Percentiles rank a stretch among this genome's conserved stretches.
Conservation (phyloP, 768 basidiomycete species). For the Mycena crocata region DNA sequence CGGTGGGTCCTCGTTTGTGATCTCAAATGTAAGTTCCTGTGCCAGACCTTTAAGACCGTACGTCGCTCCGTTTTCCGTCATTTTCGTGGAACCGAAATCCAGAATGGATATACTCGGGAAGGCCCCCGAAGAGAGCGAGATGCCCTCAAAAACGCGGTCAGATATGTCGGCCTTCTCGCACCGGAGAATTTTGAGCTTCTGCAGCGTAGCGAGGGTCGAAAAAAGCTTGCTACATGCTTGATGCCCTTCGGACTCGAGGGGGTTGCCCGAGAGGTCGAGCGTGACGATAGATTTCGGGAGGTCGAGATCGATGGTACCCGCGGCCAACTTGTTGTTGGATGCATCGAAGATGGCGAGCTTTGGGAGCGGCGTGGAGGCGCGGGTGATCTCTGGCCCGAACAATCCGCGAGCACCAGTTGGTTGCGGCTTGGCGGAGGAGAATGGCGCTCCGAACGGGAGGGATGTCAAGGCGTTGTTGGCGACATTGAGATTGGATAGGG, state of each 20-base stretch:
- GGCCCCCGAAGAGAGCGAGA: slow-evolving; percentile 38
- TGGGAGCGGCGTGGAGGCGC: slow-evolving; percentile 75
- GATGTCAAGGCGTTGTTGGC: slow-evolving; percentile 75
- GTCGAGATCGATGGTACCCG: slow-evolving; percentile 62
- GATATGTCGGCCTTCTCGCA: slow-evolving; percentile 68
- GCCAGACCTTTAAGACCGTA: slow-evolving; percentile 58
- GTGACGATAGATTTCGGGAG: slow-evolving; percentile 68
- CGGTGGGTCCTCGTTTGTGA: slow-evolving; percentile 64
- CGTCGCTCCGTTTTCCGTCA: slow-evolving; percentile 58
- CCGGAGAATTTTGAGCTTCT: slow-evolving; percentile 66
- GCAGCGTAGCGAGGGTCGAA: slow-evolving; percentile 57
- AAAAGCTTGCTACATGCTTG: slow-evolving; percentile 53
- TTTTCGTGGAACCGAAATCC: slow-evolving; percentile 76
- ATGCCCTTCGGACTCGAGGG: slow-evolving; percentile 57
- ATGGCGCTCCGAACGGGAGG: slow-evolving; percentile 73
- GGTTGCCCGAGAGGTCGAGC: slow-evolving; percentile 75
- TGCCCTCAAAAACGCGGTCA: slow-evolving; percentile 63
- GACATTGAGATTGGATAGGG: slow-evolving; percentile 73
- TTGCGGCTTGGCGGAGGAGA: slow-evolving; percentile 44
- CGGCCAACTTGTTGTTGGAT: slow-evolving; percentile 74
- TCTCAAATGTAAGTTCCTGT: slow-evolving; percentile 66
- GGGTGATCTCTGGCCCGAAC: slow-evolving; percentile 71
- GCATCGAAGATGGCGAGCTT: slow-evolving; percentile 71
- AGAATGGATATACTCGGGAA: slow-evolving; percentile 69
- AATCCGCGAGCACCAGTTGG: slow-evolving; percentile 60